Evolutionary conservation across 768 basidiomycete genomes (phyloP).

Genomic region (Sutorius australiensis): DNA sequence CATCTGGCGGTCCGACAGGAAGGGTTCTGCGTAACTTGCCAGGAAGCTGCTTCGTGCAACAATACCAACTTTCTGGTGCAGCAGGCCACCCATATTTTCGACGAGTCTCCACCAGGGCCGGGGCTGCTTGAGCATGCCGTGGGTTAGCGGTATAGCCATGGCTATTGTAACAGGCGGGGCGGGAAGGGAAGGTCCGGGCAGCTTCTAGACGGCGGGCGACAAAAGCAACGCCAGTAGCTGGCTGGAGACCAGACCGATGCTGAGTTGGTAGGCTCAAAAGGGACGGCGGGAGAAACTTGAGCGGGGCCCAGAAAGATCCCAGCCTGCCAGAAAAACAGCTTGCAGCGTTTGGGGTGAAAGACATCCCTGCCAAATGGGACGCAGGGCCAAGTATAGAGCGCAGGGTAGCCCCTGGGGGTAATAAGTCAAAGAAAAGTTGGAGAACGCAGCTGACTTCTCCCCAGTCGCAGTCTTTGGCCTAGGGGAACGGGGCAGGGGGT

Average conservation of each 20-base stretch:
- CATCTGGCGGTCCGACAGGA: conserved; percentile 49
- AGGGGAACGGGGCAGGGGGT: conserved; percentile 82
- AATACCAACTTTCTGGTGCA: conserved; percentile 31
- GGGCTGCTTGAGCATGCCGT: conserved; percentile 90
- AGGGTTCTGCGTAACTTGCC: conserved; percentile 54
- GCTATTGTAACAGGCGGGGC: conserved; percentile 90
- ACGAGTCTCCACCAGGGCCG: conserved; percentile 88
- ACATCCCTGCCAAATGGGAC: conserved; percentile 85
- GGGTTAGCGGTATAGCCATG: conserved; percentile 88
- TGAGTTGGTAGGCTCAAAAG: background rate
- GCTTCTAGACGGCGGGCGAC: conserved; percentile 91
- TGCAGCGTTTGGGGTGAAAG: conserved; percentile 87
- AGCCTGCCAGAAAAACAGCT: conserved; percentile 89
- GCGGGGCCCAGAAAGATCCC: conserved; percentile 91
- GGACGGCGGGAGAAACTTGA: conserved; percentile 50
- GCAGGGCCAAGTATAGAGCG: conserved; percentile 91
- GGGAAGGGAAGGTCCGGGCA: conserved; percentile 75
- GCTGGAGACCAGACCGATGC: conserved; percentile 35
- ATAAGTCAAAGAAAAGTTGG: background rate
- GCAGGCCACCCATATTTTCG: conserved; percentile 38
- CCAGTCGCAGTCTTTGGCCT: conserved; percentile 94
- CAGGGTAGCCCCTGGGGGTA: conserved; percentile 80
- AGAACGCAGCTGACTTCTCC: conserved; percentile 36
- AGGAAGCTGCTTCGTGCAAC: background rate
- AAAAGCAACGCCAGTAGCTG: conserved; percentile 88